Percentiles rank a stretch among this genome's conserved stretches.
phyloP scores from a whole-genome alignment of 768 basidiomycete species.

The Tricholoma hemisulphureum region DNA sequence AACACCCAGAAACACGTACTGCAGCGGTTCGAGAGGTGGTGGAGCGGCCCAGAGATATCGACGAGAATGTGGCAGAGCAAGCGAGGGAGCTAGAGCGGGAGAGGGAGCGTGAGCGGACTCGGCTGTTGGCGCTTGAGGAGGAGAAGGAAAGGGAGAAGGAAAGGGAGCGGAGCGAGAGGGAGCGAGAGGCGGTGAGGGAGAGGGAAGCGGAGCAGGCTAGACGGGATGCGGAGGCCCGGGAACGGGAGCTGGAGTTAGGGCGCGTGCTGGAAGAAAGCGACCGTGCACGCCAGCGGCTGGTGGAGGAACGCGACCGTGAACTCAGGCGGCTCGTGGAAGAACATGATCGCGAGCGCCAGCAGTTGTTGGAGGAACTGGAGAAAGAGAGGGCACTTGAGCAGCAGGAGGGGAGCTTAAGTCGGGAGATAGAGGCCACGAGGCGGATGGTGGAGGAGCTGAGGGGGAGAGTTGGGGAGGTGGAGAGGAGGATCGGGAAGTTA shows the following conservation, averaged over 20 bases:
- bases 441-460: slow-evolving; percentile 13
- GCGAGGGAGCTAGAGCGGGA: neutral
- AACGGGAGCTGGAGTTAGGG: neutral
- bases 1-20: no score
- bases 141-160: slow-evolving; percentile 44
- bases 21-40: no score
- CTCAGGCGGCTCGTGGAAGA: no score
- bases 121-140: neutral
- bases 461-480: neutral
- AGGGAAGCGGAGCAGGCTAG: slow-evolving; percentile 18
- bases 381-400: slow-evolving; percentile 5
- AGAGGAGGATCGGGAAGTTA: slow-evolving; percentile 4
- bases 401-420: slow-evolving; percentile 4
- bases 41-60: neutral
- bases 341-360: no score
- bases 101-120: neutral
- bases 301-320: no score
- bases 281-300: no score
- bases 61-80: neutral
- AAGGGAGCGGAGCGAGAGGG: slow-evolving; percentile 36
- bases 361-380: neutral
- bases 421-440: slow-evolving; percentile 9
- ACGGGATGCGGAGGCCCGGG: no score
- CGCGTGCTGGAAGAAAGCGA: neutral
- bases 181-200: slow-evolving; percentile 17